Evolutionary conservation across 768 basidiomycete genomes (phyloP).

Genomic region (Xerocomellus amylosporus): DNA sequence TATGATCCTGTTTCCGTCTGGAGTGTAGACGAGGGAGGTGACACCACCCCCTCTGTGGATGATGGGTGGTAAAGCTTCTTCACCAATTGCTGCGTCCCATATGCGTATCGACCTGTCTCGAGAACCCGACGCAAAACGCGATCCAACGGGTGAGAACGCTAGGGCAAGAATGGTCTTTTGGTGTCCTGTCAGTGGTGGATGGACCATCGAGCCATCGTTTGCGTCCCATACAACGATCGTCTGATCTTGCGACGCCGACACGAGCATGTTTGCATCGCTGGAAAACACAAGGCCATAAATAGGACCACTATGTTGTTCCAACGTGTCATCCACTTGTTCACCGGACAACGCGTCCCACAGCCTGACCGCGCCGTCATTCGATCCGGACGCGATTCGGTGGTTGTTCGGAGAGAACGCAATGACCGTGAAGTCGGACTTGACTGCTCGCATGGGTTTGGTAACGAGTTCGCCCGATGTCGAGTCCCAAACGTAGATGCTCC

Average conservation of each 20-base stretch:
- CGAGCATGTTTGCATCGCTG: conserved; percentile 21
- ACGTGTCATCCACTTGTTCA: conserved; percentile 9
- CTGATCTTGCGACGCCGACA: conserved; percentile 27
- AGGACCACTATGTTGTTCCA: conserved; percentile 20
- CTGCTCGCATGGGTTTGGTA: conserved; percentile 16
- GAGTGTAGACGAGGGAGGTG: conserved; percentile 27
- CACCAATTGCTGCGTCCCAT: conserved; percentile 27
- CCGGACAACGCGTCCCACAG: conserved; percentile 30
- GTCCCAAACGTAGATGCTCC: conserved; percentile 25
- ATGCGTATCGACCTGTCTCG: conserved; percentile 27
- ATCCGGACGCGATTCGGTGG: conserved; percentile 26
- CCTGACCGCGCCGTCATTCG: conserved; percentile 15
- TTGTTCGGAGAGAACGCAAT: conserved; percentile 32
- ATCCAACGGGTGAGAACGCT: conserved; percentile 28
- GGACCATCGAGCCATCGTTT: conserved; percentile 9
- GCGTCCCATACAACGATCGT: conserved; percentile 29
- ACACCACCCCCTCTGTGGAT: conserved; percentile 19
- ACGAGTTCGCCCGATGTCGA: conserved; percentile 28
- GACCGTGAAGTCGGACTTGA: conserved; percentile 10
- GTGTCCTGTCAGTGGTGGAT: conserved; percentile 23
- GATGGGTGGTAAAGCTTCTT: conserved; percentile 16
- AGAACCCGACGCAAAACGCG: conserved; percentile 31
- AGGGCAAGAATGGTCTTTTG: conserved; percentile 26
- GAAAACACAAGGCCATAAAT: conserved; percentile 33
- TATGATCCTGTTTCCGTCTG: conserved; percentile 28